Conservation (phyloP, 2,329 filamentous ascomycete genomes). For the Tolypocladium amazonense region DNA sequence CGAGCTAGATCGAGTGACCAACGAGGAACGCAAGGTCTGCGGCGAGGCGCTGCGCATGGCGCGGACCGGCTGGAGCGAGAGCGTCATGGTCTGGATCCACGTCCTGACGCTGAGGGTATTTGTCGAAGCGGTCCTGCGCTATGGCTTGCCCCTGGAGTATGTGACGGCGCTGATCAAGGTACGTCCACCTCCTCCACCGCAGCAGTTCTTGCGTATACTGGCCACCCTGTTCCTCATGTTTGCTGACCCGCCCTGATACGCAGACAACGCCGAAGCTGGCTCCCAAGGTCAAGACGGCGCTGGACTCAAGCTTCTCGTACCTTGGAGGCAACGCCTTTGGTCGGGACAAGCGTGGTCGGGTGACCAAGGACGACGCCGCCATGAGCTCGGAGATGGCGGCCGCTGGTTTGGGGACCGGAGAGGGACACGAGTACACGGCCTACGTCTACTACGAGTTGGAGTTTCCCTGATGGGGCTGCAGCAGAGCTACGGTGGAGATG, state of each 20-base stretch:
- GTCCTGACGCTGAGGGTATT: constrained; percentile 86
- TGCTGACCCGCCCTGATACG: neutral
- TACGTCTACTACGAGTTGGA: constrained; percentile 98
- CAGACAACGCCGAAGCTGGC: constrained; percentile 75
- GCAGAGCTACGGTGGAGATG: neutral
- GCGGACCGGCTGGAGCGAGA: constrained; percentile 89
- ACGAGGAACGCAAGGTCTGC: constrained; percentile 85
- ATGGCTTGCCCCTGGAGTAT: constrained; percentile 85
- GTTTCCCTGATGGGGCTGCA: constrained; percentile 35
- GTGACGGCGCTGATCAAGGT: constrained; percentile 79
- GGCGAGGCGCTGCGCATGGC: constrained; percentile 81
- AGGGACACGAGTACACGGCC: constrained; percentile 79
- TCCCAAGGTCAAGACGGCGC: constrained; percentile 66
- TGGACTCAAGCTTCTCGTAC: constrained; percentile 82
- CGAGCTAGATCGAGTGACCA: constrained; percentile 71
- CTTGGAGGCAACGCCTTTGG: constrained; percentile 91
- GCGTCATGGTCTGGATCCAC: constrained; percentile 93
- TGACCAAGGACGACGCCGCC: constrained; percentile 78
- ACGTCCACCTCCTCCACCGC: constrained; percentile 19
- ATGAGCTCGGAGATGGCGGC: constrained; percentile 76
- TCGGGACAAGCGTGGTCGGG: constrained; percentile 83
- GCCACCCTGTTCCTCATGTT: constrained; percentile 1
- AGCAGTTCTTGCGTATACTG: constrained; percentile 4
- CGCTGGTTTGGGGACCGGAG: constrained; percentile 54
- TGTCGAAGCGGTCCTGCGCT: constrained; percentile 94